These are phyloP conservation scores for Phalaenopsis aphrodite DNA, from an alignment of 106 monocot species.

Conservation along the genomic window DNA sequence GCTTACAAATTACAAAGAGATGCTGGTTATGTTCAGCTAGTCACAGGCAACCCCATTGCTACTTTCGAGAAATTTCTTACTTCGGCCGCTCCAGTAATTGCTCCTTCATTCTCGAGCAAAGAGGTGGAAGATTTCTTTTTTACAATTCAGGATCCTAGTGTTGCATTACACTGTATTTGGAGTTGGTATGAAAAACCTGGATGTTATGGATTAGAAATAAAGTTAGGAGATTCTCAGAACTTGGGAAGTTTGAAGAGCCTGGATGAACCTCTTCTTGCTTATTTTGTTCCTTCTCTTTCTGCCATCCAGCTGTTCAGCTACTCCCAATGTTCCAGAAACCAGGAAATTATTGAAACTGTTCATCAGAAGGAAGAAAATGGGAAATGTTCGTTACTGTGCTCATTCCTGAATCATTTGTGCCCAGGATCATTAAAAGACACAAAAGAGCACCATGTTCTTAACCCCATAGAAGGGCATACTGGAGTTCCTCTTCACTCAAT, in stretches of 20 bases:
- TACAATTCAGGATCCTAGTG: constrained; percentile 1
- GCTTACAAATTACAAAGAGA: constrained; percentile 18
- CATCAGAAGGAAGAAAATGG: not conserved
- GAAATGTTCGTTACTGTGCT: not conserved
- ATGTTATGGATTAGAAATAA: constrained; percentile 21
- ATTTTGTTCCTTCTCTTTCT: constrained; percentile 26
- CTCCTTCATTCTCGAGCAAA: not conserved
- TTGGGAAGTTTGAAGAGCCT: not conserved
- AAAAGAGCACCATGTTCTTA: not conserved
- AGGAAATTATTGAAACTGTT: not conserved
- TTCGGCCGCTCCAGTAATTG: constrained; percentile 24
- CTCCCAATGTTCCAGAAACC: constrained; percentile 5
- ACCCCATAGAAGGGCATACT: not conserved
- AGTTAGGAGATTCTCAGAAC: constrained; percentile 13
- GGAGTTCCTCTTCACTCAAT: not conserved
- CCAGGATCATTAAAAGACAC: not conserved
- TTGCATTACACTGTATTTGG: constrained; percentile 19
- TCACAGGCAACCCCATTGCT: constrained; percentile 22
- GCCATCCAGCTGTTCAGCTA: constrained; percentile 22
- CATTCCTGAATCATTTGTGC: not conserved
- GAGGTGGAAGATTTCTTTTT: not conserved
- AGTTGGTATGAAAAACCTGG: constrained; percentile 28
- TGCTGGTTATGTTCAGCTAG: constrained; percentile 9
- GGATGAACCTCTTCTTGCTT: constrained; percentile 14
- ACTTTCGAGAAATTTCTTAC: constrained; percentile 24